Evolutionary conservation across 202 grass and related monocot species (phyloP), one percentile per base, ranked within the genome.

Genomic region (Schoenoplectus tabernaemontani): DNA sequence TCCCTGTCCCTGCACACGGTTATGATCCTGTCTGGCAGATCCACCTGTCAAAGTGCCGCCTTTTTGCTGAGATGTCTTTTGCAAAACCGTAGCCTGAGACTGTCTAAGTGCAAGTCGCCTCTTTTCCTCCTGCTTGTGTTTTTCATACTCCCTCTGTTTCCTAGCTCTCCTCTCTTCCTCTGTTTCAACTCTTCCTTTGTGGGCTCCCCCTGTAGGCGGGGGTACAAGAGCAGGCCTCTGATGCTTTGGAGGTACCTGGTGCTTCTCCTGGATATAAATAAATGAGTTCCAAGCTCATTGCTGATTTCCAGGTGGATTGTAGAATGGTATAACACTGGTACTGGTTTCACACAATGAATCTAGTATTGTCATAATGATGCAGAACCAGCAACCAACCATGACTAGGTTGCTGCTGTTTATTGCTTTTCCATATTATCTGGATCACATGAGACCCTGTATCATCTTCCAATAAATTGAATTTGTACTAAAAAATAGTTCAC

Each of bases 71-170:
- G 90, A 84, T 1, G 96, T 92, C 81, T 92, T 98, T 47, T 95
- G 96, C 64, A 89, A 85, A 77, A 99, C 53, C 7, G 90, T 83
- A 22, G 90, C 90, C 79, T 99, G 92, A 5, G 92, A 84, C 42
- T 93, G 88, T 60, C 88, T 87, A 81, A 96, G 83, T 60, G 90
- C 87, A 81, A 90, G 91, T 67, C 87, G 89, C 63, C 91, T 87
- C 76, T 85, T 86, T 23, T 92, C 90, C 51, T 99, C 91, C 28
- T 68, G 81, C 76, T 87, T 88, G 81, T 98, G 96, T 82, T 91
- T 99, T 83, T 99, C 90, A 32, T 88, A 92, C 19, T 95, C 96
- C 5, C 83, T 91, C 80, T 83, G 91, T 86, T 92, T 98, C 79
- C 96, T 81, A 0, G 80, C 42, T 9, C 81, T 85, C 23, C 91